These are phyloP conservation scores for Acacia crassicarpa DNA, from an alignment of 306 rosid genomes.

Conservation along the genomic window DNA sequence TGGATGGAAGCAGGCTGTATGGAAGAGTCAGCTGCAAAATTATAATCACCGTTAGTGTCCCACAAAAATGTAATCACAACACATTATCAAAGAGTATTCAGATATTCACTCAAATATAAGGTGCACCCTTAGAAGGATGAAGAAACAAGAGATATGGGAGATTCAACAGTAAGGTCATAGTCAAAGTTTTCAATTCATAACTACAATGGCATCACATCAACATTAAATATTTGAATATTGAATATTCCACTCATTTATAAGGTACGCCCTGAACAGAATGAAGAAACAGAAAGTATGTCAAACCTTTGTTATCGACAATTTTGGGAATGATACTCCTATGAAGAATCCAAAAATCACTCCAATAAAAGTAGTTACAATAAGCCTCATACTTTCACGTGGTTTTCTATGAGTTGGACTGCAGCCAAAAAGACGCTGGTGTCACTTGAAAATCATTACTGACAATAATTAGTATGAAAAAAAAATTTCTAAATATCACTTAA, in stretches of 20 bases:
- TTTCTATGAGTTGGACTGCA: constrained; percentile 71
- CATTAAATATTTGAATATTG: not conserved
- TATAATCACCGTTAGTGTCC: constrained; percentile 22
- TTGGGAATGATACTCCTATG: constrained; percentile 85
- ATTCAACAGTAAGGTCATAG: constrained; percentile 31
- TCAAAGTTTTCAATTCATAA: constrained; percentile 24
- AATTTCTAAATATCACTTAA: constrained; percentile 25
- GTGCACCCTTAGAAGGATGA: constrained; percentile 17
- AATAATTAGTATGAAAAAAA: constrained; percentile 13
- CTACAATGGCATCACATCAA: constrained; percentile 12
- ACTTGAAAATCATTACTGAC: constrained; percentile 27
- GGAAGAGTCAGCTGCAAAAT: constrained; percentile 78
- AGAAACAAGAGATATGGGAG: constrained; percentile 36
- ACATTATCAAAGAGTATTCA: not conserved
- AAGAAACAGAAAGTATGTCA: constrained; percentile 19
- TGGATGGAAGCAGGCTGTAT: constrained; percentile 70
- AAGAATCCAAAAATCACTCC: constrained; percentile 90
- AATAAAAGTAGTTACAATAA: constrained; percentile 72
- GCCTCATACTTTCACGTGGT: constrained; percentile 88
- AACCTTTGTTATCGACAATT: constrained; percentile 88
- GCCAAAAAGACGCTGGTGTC: constrained; percentile 38
- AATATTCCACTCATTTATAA: constrained; percentile 12
- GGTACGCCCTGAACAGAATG: constrained; percentile 2
- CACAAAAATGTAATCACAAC: constrained; percentile 20
- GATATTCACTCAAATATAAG: constrained; percentile 2